phyloP scores from a whole-genome alignment of 1,284 basidiomycete genomes.

The Pseudozyma sp. region DNA sequence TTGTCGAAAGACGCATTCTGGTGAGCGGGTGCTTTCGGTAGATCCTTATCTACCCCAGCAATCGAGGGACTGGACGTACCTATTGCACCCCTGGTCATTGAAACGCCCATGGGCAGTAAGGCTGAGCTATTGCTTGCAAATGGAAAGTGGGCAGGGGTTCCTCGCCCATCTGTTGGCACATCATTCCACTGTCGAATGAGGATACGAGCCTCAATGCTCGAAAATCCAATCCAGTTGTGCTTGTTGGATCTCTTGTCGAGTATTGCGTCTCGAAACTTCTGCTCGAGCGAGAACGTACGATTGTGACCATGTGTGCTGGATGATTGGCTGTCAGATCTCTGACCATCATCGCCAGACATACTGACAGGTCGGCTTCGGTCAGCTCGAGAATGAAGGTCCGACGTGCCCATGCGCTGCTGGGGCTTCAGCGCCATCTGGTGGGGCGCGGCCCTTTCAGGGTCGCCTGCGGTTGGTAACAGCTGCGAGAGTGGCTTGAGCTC shows the following conservation, averaged over 20 bases:
- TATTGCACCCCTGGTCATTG: conserved; percentile 9
- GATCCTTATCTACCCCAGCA: conserved; percentile 23
- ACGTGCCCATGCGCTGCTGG: not conserved
- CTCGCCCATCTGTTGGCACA: not conserved
- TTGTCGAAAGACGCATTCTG: conserved; percentile 42
- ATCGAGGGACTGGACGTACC: not conserved
- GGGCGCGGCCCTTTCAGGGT: not conserved
- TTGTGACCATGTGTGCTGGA: conserved; percentile 13
- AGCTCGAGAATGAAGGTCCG: conserved; percentile 1
- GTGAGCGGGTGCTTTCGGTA: conserved; percentile 27
- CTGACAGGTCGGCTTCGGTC: conserved; percentile 26
- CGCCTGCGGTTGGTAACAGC: conserved; percentile 15
- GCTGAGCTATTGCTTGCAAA: not conserved
- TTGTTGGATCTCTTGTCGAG: conserved; percentile 38
- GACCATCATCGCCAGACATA: conserved; percentile 6
- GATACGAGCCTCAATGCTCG: conserved; percentile 37
- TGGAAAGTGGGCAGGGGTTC: too few relatives aligned
- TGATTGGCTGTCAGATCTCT: conserved; percentile 6
- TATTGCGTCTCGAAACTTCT: conserved; percentile 24
- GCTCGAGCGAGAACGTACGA: conserved; percentile 35
- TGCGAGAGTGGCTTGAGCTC: conserved; percentile 49
- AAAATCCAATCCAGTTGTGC: conserved; percentile 52
- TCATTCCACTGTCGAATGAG: conserved; percentile 31
- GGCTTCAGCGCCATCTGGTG: conserved; percentile 27
- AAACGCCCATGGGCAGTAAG: conserved; percentile 13